Conservation (phyloP, 2,329 filamentous ascomycete genomes). For the Cyclaneusma minus region DNA sequence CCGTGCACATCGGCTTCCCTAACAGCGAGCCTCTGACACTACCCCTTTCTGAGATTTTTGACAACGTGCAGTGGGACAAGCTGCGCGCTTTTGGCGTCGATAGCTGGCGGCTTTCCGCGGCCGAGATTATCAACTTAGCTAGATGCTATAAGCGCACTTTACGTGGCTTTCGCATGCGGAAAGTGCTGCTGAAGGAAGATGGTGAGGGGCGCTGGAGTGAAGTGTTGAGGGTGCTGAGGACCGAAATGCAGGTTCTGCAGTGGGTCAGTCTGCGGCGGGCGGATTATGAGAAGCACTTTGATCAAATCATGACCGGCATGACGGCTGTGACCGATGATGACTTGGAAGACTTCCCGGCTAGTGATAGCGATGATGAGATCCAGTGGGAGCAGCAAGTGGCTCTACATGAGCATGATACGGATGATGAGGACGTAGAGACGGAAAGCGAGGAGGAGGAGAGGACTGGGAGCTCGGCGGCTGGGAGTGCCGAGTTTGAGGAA, state of each 20-base stretch:
- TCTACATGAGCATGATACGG: conserved; percentile 18
- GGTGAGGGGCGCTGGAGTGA: conserved; percentile 46
- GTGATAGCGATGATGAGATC: conserved; percentile 25
- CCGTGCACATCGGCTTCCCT: conserved; percentile 49
- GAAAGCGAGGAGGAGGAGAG: conserved; percentile 2
- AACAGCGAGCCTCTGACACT: conserved; percentile 38
- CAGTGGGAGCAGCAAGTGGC: conserved; percentile 8
- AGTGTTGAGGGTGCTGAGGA: conserved; percentile 37
- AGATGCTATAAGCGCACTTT: conserved; percentile 38
- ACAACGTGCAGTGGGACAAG: conserved; percentile 42
- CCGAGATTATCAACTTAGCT: conserved; percentile 43
- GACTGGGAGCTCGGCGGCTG: too few species aligned
- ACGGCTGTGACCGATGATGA: conserved; percentile 30
- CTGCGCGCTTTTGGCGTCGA: conserved; percentile 49
- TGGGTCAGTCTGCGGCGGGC: conserved; percentile 48
- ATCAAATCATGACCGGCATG: conserved; percentile 27
- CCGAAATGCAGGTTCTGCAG: conserved; percentile 39
- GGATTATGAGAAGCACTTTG: conserved; percentile 39
- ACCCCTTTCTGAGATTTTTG: conserved; percentile 44
- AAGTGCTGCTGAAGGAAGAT: conserved; percentile 44
- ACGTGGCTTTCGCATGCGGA: conserved; percentile 40
- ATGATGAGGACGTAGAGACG: conserved; percentile 5
- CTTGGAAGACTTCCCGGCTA: conserved; percentile 18
- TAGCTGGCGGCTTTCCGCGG: conserved; percentile 42
- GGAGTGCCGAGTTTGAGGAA: too few species aligned